Percentiles rank a stretch among this genome's conserved stretches.
These are phyloP conservation scores for Penicillium cataractarum DNA, from an alignment of 495 filamentous ascomycete species.

Conservation along the genomic window DNA sequence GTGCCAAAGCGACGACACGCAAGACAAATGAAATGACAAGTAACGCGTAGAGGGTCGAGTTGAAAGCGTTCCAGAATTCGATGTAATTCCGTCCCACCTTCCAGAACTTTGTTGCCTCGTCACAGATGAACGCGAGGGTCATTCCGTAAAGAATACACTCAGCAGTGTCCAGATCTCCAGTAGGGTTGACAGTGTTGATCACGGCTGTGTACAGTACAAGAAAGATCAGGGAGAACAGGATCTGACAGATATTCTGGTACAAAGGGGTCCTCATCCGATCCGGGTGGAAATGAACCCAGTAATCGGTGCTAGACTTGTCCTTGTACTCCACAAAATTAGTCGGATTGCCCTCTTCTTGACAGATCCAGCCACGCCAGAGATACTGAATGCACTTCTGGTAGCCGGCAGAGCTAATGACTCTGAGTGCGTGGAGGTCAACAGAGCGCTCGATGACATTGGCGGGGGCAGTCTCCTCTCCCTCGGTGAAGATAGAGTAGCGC, in stretches of 20 bases:
- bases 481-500: conserved; percentile 79
- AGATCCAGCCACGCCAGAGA: conserved; percentile 95
- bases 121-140: conserved; percentile 89
- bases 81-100: conserved; percentile 89
- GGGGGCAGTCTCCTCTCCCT: conserved; percentile 70
- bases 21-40: conserved; percentile 75
- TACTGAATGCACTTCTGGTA: conserved; percentile 93
- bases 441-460: conserved; percentile 89
- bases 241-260: conserved; percentile 90
- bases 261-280: conserved; percentile 89
- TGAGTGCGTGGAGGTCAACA: conserved; percentile 87
- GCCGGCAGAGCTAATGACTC: conserved; percentile 85
- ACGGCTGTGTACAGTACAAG: conserved; percentile 84
- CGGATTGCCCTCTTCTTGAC: conserved; percentile 89
- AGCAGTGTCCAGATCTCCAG: conserved; percentile 79
- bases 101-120: conserved; percentile 85
- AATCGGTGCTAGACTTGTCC: conserved; percentile 70
- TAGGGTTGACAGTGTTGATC: conserved; percentile 86
- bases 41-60: conserved; percentile 75
- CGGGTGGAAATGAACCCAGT: conserved; percentile 83
- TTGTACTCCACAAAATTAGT: conserved; percentile 83
- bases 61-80: conserved; percentile 96
- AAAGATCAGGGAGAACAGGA: conserved; percentile 81
- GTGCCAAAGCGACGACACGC: conserved; percentile 74
- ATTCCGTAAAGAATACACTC: conserved; percentile 88